Evolutionary conservation across 768 basidiomycete genomes (phyloP), one percentile per base, ranked within the genome.

Genomic region (Tylopilus cervinicoccineus): DNA sequence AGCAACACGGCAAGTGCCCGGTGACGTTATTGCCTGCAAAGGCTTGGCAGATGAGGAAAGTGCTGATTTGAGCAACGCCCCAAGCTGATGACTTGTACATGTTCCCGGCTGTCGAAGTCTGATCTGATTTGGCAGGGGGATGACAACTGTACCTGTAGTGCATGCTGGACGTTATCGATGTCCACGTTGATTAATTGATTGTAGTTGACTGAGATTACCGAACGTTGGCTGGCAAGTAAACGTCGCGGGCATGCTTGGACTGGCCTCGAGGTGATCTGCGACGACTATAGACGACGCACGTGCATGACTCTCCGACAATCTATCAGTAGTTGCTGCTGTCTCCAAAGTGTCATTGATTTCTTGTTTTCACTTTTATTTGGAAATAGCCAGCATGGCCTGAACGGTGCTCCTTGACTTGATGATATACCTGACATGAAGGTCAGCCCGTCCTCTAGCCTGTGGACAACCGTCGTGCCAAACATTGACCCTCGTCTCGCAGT

Each of bases 11-110:
- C 33, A 79, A 72, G 66, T 97, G 93, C 72, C 93, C 93, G 51
- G 82, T 97, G 57, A 95, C 93, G 47, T 77, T 93, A 41, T 67
- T 89, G 45, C 84, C 83, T 4, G 76, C 84, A 19, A 77, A 76
- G 50, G 77, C 79, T 52, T 93, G 90, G 82, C 86, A 93, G 65
- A 66, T 96, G 67, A 75, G 93, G 63, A 92, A 94, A 65, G 87
- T 96, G 13, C 66, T 95, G 62, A 76, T 90, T 45, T 93, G 71
- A 74, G 47, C 31, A 22, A 19, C n/a, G 6, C 48, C n/a, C 6
- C 31, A 29, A 16, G 26, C 39, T 17, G 51, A 37, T 43, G 23
- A n/a, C n/a, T 23, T 47, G 27, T 39, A 11, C 16, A 33, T 20
- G 41, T 23, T 32, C 22, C 22, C 32, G 23, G 38, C 48, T 12